Evolutionary conservation across 345 rosid genomes (phyloP).

Genomic region (Corymbia maculata): DNA sequence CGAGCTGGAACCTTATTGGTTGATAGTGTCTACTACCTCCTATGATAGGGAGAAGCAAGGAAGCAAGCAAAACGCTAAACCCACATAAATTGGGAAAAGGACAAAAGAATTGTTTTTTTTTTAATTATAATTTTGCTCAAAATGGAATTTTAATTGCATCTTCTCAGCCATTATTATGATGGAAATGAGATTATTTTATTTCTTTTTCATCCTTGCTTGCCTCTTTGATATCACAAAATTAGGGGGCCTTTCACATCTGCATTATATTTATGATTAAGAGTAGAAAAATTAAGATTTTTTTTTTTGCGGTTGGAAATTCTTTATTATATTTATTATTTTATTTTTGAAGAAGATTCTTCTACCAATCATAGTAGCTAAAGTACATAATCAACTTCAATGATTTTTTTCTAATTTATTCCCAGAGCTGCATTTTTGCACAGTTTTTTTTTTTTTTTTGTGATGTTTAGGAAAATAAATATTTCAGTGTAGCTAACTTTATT

Average conservation of each 20-base stretch:
- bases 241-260: neutral
- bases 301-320: neutral
- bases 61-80: neutral
- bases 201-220: too few relatives aligned
- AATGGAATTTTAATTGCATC: neutral
- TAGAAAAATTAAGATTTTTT: neutral
- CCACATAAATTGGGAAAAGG: neutral
- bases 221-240: neutral
- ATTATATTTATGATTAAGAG: neutral
- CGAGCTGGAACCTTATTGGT: too few relatives aligned
- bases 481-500: neutral
- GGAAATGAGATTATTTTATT: neutral
- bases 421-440: neutral
- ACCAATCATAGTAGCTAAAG: neutral
- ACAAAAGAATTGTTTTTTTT: too few relatives aligned
- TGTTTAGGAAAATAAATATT: neutral
- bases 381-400: neutral
- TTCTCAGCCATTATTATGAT: neutral
- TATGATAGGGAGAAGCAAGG: neutral
- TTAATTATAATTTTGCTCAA: neutral
- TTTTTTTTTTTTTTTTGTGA: neutral
- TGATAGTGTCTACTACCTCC: neutral
- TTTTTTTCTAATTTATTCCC: neutral
- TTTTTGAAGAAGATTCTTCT: neutral
- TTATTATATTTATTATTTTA: neutral